Evolutionary conservation across 1,284 basidiomycete genomes (phyloP), one percentile per base, ranked within the genome.

Genomic region (Puccinia polysora): DNA sequence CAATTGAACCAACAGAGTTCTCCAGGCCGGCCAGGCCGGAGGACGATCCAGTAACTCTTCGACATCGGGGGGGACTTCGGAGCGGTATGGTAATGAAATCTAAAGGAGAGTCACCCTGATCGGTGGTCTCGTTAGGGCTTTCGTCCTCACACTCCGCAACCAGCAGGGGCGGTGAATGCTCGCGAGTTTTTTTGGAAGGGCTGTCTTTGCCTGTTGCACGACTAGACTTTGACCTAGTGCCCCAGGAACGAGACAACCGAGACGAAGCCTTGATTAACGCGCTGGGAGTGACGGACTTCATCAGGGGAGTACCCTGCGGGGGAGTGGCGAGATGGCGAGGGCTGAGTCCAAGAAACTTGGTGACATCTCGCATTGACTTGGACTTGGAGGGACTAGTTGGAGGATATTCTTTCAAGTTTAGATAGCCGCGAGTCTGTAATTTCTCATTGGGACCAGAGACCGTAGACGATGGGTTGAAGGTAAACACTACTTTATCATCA

Each of bases 101-200:
- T 34, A 64, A 30, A 28, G 60, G 60, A 32, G 60, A 64, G 28
- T 64, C 45, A 2, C 40, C 60, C 25, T 30, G 28, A 34, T 64
- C 45, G 15, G 60, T 63, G 18, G 14, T 32, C 18, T 64, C 62
- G 34, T 32, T 52, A 10, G 7, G 18, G 40, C 59, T 62, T 62
- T 60, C 15, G 34, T 52, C 62, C 32, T 64, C 32, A 32, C 40
- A 28, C 20, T 43, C 43, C 2, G 14, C 62, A 5, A 52, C 30
- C 49, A 64, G 28, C 15, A 64, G 34, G 45, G 62, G 62, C 8
- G 62, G 62, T 15, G 45, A 49, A 23, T 49, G 23, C 34, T 64
- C 62, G 23, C 14, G 36, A 64, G 49, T 36, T 50, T 47, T 28
- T 38, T 64, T 64, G n/a, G 32, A 25, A 49, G 45, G 2, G 20